Evolutionary conservation across 768 basidiomycete species (phyloP).

Genomic region (Mrakia hoshinonis): DNA sequence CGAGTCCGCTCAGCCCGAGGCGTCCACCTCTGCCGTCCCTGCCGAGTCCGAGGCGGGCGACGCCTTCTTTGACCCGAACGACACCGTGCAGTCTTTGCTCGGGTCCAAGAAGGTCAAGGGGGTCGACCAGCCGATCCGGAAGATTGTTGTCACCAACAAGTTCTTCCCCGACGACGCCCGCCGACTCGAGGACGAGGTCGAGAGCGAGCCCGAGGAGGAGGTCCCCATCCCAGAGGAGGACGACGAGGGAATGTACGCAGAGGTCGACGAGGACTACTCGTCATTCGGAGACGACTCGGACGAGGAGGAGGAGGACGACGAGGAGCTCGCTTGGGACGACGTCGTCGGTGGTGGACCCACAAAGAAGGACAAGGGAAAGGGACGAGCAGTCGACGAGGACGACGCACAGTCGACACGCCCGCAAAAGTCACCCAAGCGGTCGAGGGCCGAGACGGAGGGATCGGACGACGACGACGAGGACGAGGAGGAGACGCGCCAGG

Average conservation of each 20-base stretch:
- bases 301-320: conserved; percentile 31
- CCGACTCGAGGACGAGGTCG: conserved; percentile 35
- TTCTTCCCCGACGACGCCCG: conserved; percentile 69
- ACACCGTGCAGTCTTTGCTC: conserved; percentile 37
- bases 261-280: conserved; percentile 32
- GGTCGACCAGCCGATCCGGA: conserved; percentile 78
- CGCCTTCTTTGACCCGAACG: conserved; percentile 50
- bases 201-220: conserved; percentile 36
- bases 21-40: conserved; percentile 16
- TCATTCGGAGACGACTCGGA: too few relatives aligned
- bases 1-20: conserved; percentile 5
- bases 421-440: conserved; percentile 17
- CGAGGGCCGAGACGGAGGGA: not conserved
- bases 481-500: conserved; percentile 34
- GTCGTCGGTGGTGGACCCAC: conserved; percentile 30
- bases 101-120: conserved; percentile 45
- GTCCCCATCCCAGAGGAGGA: conserved; percentile 41
- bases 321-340: conserved; percentile 33
- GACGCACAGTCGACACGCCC: conserved; percentile 32
- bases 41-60: conserved; percentile 41
- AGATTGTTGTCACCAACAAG: conserved; percentile 79
- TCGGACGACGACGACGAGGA: conserved; percentile 21
- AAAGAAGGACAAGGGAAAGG: conserved; percentile 34
- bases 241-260: conserved; percentile 36
- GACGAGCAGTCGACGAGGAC: conserved; percentile 39